Percentiles rank a stretch among this genome's conserved stretches.
These are phyloP conservation scores for Pseudognaphalium luteoalbum DNA, from an alignment of 129 eudicot species.

Conservation along the genomic window DNA sequence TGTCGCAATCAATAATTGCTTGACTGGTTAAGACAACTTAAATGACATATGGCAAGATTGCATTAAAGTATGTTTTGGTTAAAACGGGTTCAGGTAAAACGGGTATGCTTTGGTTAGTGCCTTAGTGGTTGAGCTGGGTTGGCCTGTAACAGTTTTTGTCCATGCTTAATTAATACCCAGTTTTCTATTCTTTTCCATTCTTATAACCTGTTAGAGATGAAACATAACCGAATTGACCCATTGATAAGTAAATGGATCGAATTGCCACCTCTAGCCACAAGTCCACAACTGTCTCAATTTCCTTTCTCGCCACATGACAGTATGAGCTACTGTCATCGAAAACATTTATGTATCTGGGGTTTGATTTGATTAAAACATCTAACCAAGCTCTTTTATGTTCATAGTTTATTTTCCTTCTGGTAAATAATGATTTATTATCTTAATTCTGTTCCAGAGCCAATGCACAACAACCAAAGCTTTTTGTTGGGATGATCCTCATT, in stretches of 20 bases:
- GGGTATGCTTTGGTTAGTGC: neutral
- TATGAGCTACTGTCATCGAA: neutral
- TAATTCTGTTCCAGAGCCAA: conserved; percentile 55
- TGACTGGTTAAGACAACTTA: neutral
- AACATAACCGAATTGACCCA: neutral
- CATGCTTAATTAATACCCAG: neutral
- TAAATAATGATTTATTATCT: neutral
- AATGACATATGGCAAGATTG: neutral
- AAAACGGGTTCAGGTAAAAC: neutral
- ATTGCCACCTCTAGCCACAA: neutral
- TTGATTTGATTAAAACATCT: neutral
- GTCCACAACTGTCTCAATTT: neutral
- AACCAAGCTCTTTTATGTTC: neutral
- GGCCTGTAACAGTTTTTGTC: neutral
- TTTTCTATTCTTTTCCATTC: neutral
- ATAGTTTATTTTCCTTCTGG: neutral
- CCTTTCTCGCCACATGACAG: neutral
- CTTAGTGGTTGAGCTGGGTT: neutral
- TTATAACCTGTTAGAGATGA: neutral
- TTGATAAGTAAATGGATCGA: neutral
- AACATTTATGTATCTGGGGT: neutral
- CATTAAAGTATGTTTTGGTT: neutral
- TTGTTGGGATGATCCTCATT: conserved; percentile 83
- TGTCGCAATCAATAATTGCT: neutral
- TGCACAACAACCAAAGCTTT: conserved; percentile 85